A percentile compares a stretch with the other conserved stretches of the same genome.
Evolutionary conservation across 2,329 filamentous ascomycete genomes (phyloP).

Genomic region (Xylariaceae sp.): DNA sequence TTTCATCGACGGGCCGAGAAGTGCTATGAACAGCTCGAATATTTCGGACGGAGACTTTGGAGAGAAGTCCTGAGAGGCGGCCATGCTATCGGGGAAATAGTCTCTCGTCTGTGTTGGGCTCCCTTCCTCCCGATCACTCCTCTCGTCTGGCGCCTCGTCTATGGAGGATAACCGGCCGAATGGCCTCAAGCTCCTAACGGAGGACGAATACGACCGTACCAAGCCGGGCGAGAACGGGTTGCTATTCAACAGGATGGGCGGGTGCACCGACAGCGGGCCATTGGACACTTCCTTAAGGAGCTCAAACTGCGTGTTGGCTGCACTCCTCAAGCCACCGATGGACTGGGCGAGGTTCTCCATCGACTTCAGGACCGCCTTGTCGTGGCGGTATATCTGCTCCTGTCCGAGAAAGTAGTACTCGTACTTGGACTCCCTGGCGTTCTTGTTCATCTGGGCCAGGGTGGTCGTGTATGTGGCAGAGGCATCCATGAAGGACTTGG

Average conservation of each 20-base stretch:
- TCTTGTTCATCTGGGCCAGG: constrained; percentile 66
- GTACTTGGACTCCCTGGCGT: constrained; percentile 78
- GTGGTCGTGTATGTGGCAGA: constrained; percentile 60
- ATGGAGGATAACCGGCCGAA: constrained; percentile 52
- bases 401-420: constrained; percentile 81
- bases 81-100: constrained; percentile 6
- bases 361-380: constrained; percentile 75
- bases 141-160: constrained; percentile 56
- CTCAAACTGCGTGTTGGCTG: constrained; percentile 82
- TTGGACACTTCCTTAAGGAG: constrained; percentile 61
- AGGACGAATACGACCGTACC: constrained; percentile 19
- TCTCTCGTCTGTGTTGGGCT: constrained; percentile 11
- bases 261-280: constrained; percentile 25
- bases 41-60: constrained; percentile 69
- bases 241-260: constrained; percentile 29
- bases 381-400: constrained; percentile 71
- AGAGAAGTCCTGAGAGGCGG: constrained; percentile 27
- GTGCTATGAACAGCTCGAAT: constrained; percentile 82
- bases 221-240: constrained; percentile 29
- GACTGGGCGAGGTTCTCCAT: constrained; percentile 82
- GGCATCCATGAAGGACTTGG: constrained; percentile 58
- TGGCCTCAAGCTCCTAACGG: constrained; percentile 35
- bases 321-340: constrained; percentile 83
- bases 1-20: constrained; percentile 91
- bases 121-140: constrained; percentile 42